Evolutionary conservation across 805 yeast species (phyloP).

Genomic region (Metschnikowia continentalis): DNA sequence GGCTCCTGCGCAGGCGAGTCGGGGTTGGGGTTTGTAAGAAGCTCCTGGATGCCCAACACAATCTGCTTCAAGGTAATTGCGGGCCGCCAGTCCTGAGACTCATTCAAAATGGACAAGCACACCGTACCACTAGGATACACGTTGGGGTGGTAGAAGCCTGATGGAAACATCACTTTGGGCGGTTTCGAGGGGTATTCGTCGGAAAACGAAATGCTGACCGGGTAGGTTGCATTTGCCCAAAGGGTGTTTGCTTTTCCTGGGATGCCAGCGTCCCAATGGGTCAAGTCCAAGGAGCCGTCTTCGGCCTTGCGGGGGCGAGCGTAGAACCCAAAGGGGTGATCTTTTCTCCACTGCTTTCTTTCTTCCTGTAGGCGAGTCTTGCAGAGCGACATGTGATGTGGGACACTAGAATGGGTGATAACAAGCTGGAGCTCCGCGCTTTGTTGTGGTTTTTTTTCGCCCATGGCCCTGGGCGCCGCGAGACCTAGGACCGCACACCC

Average conservation of each 20-base stretch:
- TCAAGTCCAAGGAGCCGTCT: conserved; percentile 82
- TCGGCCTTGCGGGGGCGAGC: conserved; percentile 82
- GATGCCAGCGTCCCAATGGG: conserved; percentile 90
- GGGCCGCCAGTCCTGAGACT: conserved; percentile 97
- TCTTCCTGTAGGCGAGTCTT: conserved; percentile 87
- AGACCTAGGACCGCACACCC: background rate
- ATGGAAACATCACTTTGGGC: conserved; percentile 87
- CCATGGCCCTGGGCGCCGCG: background rate
- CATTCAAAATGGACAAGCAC: conserved; percentile 88
- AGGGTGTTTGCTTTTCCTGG: conserved; percentile 86
- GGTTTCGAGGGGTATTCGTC: conserved; percentile 96
- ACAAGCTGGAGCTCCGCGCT: background rate
- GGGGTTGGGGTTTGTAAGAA: conserved; percentile 86
- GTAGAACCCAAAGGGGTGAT: conserved; percentile 95
- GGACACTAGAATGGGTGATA: background rate
- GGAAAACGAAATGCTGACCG: conserved; percentile 76
- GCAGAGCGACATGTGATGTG: conserved; percentile 48
- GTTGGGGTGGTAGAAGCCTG: conserved; percentile 92
- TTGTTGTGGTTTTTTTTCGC: background rate
- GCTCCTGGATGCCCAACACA: conserved; percentile 86
- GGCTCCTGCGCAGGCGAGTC: conserved; percentile 97
- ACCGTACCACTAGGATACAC: conserved; percentile 97
- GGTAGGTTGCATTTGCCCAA: conserved; percentile 91
- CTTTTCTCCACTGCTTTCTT: conserved; percentile 96
- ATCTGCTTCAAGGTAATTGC: conserved; percentile 89